Evolutionary conservation across 306 rosid species (phyloP).

Genomic region (Abrus pulchellus): DNA sequence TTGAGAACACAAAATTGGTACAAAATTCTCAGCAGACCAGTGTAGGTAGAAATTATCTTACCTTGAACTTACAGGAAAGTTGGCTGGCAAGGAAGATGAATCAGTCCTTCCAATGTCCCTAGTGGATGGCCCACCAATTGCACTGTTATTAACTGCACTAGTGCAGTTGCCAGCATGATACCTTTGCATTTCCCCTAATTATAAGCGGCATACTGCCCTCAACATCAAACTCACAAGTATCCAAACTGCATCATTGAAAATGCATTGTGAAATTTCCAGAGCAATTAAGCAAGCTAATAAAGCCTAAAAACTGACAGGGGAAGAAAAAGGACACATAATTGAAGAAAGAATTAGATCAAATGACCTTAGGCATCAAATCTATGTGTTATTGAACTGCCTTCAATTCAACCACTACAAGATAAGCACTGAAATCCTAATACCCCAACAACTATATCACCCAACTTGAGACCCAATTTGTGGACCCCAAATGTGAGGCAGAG

Average conservation of each 20-base stretch:
- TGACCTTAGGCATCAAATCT: constrained; percentile 33
- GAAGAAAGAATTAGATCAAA: constrained; percentile 2
- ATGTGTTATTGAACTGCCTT: constrained; percentile 3
- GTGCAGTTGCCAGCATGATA: constrained; percentile 86
- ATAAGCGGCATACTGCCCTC: constrained; percentile 90
- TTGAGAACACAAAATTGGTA: neutral
- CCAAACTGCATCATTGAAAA: constrained; percentile 51
- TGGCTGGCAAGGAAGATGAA: constrained; percentile 78
- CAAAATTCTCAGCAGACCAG: neutral
- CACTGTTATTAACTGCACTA: constrained; percentile 90
- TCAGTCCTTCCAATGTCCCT: constrained; percentile 88
- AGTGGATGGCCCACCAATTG: constrained; percentile 79
- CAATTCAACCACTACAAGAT: constrained; percentile 40
- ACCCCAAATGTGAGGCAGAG: no score
- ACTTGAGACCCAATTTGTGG: no score
- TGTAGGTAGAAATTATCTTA: constrained; percentile 42
- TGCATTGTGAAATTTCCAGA: constrained; percentile 42
- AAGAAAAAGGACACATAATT: neutral
- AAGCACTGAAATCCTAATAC: constrained; percentile 33
- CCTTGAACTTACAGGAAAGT: constrained; percentile 79
- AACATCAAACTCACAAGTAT: constrained; percentile 68
- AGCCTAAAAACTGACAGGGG: constrained; percentile 27
- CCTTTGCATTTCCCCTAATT: constrained; percentile 93
- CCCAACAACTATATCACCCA: neutral
- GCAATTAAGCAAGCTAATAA: constrained; percentile 24